phyloP scores from a whole-genome alignment of 192 early-diverging fungal species.

The Gigaspora rosea region DNA sequence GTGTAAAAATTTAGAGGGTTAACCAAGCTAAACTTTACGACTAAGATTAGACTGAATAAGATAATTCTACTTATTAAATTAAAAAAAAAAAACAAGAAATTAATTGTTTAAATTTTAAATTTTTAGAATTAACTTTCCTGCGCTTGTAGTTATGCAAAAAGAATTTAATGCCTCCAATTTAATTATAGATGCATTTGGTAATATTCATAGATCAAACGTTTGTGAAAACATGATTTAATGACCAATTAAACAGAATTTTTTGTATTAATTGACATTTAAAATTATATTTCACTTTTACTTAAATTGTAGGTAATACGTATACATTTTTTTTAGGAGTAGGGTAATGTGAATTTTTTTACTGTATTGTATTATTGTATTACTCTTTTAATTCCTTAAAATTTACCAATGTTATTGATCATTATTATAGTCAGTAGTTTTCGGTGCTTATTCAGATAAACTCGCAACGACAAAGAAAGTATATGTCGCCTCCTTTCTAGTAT shows the following conservation, averaged over 20 bases:
- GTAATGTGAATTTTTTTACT: too few species aligned
- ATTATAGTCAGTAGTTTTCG: conserved; percentile 43
- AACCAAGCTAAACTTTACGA: too few species aligned
- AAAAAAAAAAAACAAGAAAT: too few species aligned
- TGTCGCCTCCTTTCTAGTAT: conserved; percentile 39
- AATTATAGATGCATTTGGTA: background rate
- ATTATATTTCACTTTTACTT: background rate
- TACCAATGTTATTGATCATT: conserved; percentile 12
- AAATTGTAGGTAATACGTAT: too few species aligned
- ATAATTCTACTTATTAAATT: too few species aligned
- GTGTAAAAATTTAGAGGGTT: too few species aligned
- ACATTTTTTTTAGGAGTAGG: too few species aligned
- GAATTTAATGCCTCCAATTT: conserved; percentile 2
- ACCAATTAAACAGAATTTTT: background rate
- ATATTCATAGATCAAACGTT: background rate
- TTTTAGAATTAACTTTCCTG: conserved; percentile 18
- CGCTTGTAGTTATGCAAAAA: background rate
- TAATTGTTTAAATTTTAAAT: too few species aligned
- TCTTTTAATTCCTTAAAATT: conserved; percentile 1
- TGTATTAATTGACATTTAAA: background rate
- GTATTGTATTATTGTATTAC: too few species aligned
- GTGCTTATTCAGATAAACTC: conserved; percentile 40
- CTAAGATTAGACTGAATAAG: too few species aligned
- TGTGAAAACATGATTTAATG: too few species aligned
- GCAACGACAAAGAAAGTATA: conserved; percentile 41